Base-by-base conservation (phyloP, 2,329 filamentous ascomycete species). In the Periglandula ipomoeae region DNA sequence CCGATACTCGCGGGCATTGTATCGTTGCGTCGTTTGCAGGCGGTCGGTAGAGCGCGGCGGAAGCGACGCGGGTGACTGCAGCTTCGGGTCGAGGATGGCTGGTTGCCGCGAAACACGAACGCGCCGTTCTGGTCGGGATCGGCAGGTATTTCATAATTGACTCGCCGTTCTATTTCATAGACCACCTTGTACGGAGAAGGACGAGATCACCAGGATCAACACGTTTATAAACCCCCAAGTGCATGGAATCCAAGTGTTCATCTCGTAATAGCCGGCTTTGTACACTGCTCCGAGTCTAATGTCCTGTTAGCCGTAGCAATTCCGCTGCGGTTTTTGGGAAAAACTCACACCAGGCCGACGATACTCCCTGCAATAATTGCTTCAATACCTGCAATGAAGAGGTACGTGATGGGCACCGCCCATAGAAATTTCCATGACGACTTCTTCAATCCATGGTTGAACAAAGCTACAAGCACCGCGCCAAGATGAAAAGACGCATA, bases 241-340 rank as follows among this genome's bases (percentile, higher is more conserved):
- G 60, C 93, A 85, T 0, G 90, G 90, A 46, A 95, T 87, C 89
- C 89, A 95, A 0, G 90, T 95, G 41, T 89, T 91, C 89, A 95
- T 93, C 59, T 82, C 76, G 63, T 91, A 95, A 66, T 85, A 88
- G 39, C 89, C 90, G 2, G 85, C 79, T 57, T 82, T 79, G 62
- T 95, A 95, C 32, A 91, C 79, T 8, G 84, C 87, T 11, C 87
- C 88, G 19, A 94, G 70, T 44, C 87, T 90, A 15, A 22, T 38
- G 85, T 89, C 19, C 9, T 15, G 30, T 38, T 30, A 48, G 39
- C 19, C 24, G 17, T 5, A 7, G 32, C 30, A 41, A 42, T 44
- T 15, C 10, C 17, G 40, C 17, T 5, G 10, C 39, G 8, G 46
- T 15, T 11, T 20, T 5, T 7, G 20, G 7, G n/a, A 9, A 35